phyloP scores from a whole-genome alignment of 805 yeast species.

The Ascoidea rubescens region DNA sequence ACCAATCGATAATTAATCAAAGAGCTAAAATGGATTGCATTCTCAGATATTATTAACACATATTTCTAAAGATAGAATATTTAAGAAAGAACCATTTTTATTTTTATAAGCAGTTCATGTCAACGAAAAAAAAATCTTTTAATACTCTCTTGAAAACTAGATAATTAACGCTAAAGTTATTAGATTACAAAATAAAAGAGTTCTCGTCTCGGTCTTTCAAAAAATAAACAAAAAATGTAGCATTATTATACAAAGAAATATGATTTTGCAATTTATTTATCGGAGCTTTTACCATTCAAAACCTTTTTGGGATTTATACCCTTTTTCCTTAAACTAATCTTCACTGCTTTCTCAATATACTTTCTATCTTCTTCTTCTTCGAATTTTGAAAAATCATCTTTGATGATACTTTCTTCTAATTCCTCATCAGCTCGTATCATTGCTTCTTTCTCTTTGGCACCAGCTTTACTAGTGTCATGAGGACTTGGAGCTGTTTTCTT shows the following conservation, averaged over 20 bases:
- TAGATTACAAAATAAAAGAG: too few relatives aligned
- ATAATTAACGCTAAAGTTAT: too few relatives aligned
- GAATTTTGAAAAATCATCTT: conserved; percentile 77
- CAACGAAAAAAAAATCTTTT: too few relatives aligned
- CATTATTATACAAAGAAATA: too few relatives aligned
- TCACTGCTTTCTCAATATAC: conserved; percentile 55
- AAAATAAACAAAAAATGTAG: background rate
- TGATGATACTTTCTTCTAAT: conserved; percentile 53
- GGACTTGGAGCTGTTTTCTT: conserved; percentile 81
- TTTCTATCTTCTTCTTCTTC: conserved; percentile 63
- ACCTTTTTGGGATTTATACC: conserved; percentile 34
- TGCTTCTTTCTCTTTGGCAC: conserved; percentile 75
- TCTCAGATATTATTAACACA: too few relatives aligned
- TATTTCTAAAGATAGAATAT: too few relatives aligned
- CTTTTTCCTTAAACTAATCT: conserved; percentile 48
- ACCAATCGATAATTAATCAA: too few relatives aligned
- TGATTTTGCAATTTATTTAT: background rate
- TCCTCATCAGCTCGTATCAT: conserved; percentile 71
- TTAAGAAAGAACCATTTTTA: too few relatives aligned
- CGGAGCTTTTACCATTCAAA: background rate
- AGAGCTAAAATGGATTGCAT: too few relatives aligned
- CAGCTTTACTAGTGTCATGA: conserved; percentile 73
- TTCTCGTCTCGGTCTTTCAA: background rate
- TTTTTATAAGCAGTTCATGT: too few relatives aligned
- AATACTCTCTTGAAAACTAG: too few relatives aligned